Evolutionary conservation across 768 basidiomycete genomes (phyloP).

Genomic region (Russula olivacea): DNA sequence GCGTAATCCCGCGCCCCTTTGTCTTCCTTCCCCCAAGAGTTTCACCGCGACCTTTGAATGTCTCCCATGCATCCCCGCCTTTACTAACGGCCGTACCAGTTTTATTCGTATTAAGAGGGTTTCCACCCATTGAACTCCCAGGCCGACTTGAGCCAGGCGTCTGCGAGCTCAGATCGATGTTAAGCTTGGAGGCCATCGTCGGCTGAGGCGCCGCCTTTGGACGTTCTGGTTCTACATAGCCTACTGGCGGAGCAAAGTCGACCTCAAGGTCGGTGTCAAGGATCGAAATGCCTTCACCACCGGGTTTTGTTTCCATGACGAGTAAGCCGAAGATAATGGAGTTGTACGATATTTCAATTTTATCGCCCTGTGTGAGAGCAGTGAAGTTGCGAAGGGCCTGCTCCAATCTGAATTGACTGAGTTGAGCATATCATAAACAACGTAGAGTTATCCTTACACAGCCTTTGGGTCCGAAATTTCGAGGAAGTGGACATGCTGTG

Average conservation of each 20-base stretch:
- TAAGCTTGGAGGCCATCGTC: conserved; percentile 96
- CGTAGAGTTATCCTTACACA: conserved; percentile 55
- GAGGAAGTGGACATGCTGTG: conserved; percentile 90
- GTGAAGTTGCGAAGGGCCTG: conserved; percentile 92
- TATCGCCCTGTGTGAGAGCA: conserved; percentile 88
- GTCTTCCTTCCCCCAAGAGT: conserved; percentile 87
- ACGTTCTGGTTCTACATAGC: conserved; percentile 91
- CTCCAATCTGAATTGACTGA: conserved; percentile 60
- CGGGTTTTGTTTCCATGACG: conserved; percentile 89
- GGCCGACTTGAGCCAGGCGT: conserved; percentile 85
- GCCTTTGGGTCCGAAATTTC: conserved; percentile 98
- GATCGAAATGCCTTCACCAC: conserved; percentile 81
- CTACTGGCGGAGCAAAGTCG: conserved; percentile 89
- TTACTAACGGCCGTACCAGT: conserved; percentile 55
- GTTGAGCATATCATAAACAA: neutral
- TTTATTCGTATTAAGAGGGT: conserved; percentile 49
- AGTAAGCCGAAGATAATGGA: conserved; percentile 91
- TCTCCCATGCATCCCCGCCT: conserved; percentile 84
- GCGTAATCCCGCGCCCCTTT: conserved; percentile 89
- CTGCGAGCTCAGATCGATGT: conserved; percentile 83
- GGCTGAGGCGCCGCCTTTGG: conserved; percentile 72
- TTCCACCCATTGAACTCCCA: conserved; percentile 64
- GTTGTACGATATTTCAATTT: conserved; percentile 98
- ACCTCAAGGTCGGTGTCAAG: conserved; percentile 97
- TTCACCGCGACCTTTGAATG: conserved; percentile 93